phyloP scores from a whole-genome alignment of 2,329 filamentous ascomycete species.

The Rhynchosporium graminicola region DNA sequence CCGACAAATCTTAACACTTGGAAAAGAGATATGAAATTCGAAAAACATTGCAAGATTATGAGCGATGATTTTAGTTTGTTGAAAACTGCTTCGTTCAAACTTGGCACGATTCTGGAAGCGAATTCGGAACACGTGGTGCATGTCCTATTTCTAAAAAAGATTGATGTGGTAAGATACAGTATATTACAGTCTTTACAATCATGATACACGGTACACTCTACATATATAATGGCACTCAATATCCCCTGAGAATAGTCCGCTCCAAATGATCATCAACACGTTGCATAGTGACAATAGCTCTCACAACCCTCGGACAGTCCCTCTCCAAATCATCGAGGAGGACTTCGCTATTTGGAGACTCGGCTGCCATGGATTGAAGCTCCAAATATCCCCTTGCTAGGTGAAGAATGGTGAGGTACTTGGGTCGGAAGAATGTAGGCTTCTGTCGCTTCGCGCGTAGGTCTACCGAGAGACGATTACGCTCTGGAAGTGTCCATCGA shows the following conservation, averaged over 20 bases:
- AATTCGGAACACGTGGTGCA: not conserved
- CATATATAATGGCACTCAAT: constrained; percentile 4
- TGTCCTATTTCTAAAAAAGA: constrained; percentile 3
- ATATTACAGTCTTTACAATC: constrained; percentile 17
- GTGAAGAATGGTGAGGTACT: constrained; percentile 36
- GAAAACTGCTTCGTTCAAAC: no score
- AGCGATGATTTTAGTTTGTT: no score
- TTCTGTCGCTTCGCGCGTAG: constrained; percentile 30
- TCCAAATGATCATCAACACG: constrained; percentile 34
- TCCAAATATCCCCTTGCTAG: constrained; percentile 36
- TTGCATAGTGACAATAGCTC: constrained; percentile 38
- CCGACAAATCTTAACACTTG: no score
- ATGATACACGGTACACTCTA: constrained; percentile 8
- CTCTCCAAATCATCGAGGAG: constrained; percentile 34
- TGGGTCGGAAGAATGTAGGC: constrained; percentile 35
- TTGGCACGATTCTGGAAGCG: no score
- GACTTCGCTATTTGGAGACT: constrained; percentile 30
- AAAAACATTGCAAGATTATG: no score
- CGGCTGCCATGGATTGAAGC: constrained; percentile 35
- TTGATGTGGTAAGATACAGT: constrained; percentile 17
- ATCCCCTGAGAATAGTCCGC: constrained; percentile 15
- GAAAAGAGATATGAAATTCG: no score
- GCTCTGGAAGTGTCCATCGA: constrained; percentile 30
- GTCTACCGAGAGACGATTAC: constrained; percentile 35
- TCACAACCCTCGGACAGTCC: constrained; percentile 37